Percentiles rank a stretch among this genome's conserved stretches.
Evolutionary conservation across 2,329 filamentous ascomycete genomes (phyloP).

Genomic region (Aspergillus novofumigatus): DNA sequence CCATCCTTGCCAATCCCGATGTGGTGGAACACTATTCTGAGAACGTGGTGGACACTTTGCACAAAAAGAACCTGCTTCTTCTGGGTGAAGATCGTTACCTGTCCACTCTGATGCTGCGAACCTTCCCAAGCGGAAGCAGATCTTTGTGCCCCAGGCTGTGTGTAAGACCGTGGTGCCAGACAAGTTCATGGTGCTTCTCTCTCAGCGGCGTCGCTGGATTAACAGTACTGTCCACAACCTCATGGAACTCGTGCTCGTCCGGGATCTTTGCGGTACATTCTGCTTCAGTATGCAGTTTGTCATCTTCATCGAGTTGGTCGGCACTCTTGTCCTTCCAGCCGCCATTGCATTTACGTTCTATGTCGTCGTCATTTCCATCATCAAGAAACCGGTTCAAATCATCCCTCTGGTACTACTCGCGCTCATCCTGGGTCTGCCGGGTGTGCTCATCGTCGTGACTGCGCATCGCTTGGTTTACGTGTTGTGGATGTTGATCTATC

Average conservation of each 20-base stretch:
- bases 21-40: conserved; percentile 99
- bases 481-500: conserved; percentile 94
- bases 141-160: conserved; percentile 96
- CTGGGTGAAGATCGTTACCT: conserved; percentile 93
- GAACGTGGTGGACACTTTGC: conserved; percentile 95
- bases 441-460: conserved; percentile 84
- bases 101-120: conserved; percentile 95
- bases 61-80: conserved; percentile 93
- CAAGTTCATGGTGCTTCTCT: conserved; percentile 83
- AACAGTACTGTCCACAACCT: conserved; percentile 98
- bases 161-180: conserved; percentile 98
- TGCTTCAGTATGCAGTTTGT: conserved; percentile 99
- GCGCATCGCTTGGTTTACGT: conserved; percentile 92
- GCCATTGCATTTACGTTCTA: conserved; percentile 98
- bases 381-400: conserved; percentile 69
- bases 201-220: conserved; percentile 95
- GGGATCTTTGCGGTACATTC: conserved; percentile 96
- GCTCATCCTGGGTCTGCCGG: conserved; percentile 89
- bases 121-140: conserved; percentile 97
- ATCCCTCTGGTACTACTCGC: conserved; percentile 87
- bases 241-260: conserved; percentile 93
- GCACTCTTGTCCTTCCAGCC: conserved; percentile 89
- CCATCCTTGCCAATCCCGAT: conserved; percentile 95
- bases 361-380: conserved; percentile 83
- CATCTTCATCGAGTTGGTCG: conserved; percentile 89